Evolutionary conservation across 2,329 filamentous ascomycete species (phyloP), one percentile per base, ranked within the genome.

Genomic region (Aspergillus fumigatus): DNA sequence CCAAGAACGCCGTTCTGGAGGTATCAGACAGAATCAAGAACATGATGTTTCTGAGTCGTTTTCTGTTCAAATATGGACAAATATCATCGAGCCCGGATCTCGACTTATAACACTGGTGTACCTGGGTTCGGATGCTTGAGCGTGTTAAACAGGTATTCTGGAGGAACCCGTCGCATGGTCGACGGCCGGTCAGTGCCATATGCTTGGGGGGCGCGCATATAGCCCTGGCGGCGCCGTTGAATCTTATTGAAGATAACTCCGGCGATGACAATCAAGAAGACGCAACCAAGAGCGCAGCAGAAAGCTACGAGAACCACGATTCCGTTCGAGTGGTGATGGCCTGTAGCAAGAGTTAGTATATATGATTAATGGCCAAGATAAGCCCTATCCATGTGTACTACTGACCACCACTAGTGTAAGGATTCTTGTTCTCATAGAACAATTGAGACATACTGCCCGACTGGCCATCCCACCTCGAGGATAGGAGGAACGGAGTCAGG

Each of bases 351-450:
- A 27, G 51, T 64, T 62, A 65, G 57, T 53, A 14, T 23, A 47
- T 23, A 51, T 45, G 26, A 41, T 35, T 7, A 6, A n/a, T 14
- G 9, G 52, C 56, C 35, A 57, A 51, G 25, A 54, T 50, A 17
- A 35, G 21, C 35, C 23, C 38, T n/a, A 48, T 23, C 38, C 19
- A 48, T 35, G 48, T 50, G 54, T 14, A 52, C 38, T 32, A 81
- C 84, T 78, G 80, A 89, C 87, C 73, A 64, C 77, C 74, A 56
- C 81, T 77, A 26, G 78, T 81, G 76, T 96, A 94, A 69, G 90
- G 89, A 69, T 89, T 86, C 60, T 87, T 79, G 50, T 90, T 88
- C 75, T 95, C 86, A 10, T 92, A 88, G 72, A 99, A 96, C 59
- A 97, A 81, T 63, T 84, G 85, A 35, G 88, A 86, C 67, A 99